Evolutionary conservation across 1,284 basidiomycete species (phyloP), one percentile per base, ranked within the genome.

Genomic region (Boletellus deceptivus): DNA sequence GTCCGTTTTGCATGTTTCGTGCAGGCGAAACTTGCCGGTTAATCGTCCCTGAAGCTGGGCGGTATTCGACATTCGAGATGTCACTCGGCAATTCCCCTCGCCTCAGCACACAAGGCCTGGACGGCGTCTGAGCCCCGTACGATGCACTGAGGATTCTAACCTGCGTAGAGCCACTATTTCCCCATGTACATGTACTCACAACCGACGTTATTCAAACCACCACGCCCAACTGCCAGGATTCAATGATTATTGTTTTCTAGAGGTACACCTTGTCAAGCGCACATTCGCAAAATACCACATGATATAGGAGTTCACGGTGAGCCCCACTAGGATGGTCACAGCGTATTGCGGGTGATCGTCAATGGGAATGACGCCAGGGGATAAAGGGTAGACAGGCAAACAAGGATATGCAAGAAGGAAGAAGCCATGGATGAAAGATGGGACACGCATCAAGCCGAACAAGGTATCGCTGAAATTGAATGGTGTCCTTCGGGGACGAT

Each of bases 211-310:
- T 24, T 24, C 24, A 24, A 24, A 24, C 24, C 7, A 8, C 24
- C 24, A 24, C 8, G 25, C 2, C 8, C 29, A 13, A 14, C 13
- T 14, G 29, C 4, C 5, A 31, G 11, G 29, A 31, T 31, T 31
- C 29, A 31, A 40, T 61, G 43, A 57, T 60, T 60, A 58, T 59
- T 65, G 49, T 55, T 55, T 56, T 17, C 29, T 67, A 66, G 51
- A 55, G 55, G 40, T 65, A 64, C 65, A 67, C 55, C 61, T 62
- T 59, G 52, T 62, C 64, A 44, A 55, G 53, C 46, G 31, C 54
- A 25, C 33, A 44, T 43, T 53, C 53, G 51, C 46, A 53, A 53
- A 47, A 34, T 47, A 48, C 35, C 47, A 60, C 60, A 52, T 43
- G 35, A 46, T 39, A 52, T 40, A 39, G 17, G 27, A 47, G 54